Evolutionary conservation across 257 asterid species (phyloP).

Genomic region (Cynanchum wilfordii): DNA sequence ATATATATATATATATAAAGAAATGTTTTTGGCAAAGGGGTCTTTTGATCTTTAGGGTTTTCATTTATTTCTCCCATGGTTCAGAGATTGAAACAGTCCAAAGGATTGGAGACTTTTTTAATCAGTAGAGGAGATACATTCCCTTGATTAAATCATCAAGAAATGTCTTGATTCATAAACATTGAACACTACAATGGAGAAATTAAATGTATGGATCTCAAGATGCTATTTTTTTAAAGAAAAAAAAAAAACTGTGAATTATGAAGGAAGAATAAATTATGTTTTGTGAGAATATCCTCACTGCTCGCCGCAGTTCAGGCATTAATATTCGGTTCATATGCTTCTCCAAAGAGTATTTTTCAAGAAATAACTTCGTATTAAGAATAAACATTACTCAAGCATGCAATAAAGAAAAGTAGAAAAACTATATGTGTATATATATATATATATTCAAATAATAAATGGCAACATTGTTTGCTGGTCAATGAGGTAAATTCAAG

Average conservation of each 20-base stretch:
- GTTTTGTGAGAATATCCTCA: slow-evolving; percentile 10
- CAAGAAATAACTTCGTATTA: not conserved
- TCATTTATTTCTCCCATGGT: slow-evolving; percentile 2
- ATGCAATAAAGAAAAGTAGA: not conserved
- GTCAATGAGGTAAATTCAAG: not conserved
- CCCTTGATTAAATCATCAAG: not conserved
- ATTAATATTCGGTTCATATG: slow-evolving; percentile 9
- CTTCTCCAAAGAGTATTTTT: slow-evolving; percentile 3
- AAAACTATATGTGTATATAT: not conserved
- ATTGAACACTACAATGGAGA: not conserved
- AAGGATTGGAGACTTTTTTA: not conserved
- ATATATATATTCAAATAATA: not conserved
- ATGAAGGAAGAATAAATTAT: not conserved
- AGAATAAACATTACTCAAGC: slow-evolving; percentile 1
- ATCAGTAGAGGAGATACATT: not conserved
- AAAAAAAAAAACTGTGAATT: not conserved
- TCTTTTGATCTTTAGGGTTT: not conserved
- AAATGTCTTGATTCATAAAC: not conserved
- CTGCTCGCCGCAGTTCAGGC: slow-evolving; percentile 18
- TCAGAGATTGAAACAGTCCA: not conserved
- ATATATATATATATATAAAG: slow-evolving; percentile 19
- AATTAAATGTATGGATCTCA: slow-evolving; percentile 1
- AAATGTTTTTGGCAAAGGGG: not conserved
- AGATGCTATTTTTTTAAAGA: not conserved
- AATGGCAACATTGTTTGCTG: not conserved